A percentile compares a stretch with the other conserved stretches of the same genome.
These are phyloP conservation scores for Exophiala sp. DNA, from an alignment of 2,329 filamentous ascomycete genomes.

Conservation along the genomic window DNA sequence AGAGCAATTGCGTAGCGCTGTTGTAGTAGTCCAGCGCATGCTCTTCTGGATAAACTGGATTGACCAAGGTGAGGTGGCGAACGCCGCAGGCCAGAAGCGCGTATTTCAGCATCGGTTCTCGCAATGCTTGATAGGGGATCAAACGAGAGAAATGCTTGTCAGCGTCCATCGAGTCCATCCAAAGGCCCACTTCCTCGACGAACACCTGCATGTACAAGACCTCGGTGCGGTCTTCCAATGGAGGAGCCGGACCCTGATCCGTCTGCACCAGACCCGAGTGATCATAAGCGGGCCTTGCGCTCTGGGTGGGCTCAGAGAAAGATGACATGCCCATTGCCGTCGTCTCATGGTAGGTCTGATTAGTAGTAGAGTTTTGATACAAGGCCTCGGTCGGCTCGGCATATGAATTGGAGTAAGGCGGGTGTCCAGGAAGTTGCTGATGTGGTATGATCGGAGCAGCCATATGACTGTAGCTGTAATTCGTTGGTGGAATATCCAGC, in stretches of 20 bases:
- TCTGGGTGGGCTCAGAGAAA: constrained; percentile 33
- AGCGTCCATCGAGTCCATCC: constrained; percentile 90
- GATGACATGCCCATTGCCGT: constrained; percentile 28
- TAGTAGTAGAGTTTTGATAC: constrained; percentile 35
- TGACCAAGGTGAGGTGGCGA: constrained; percentile 68
- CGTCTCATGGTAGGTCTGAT: constrained; percentile 31
- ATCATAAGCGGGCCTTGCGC: constrained; percentile 26
- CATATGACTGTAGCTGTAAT: constrained; percentile 34
- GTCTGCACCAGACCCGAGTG: constrained; percentile 19
- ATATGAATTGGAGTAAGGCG: constrained; percentile 32
- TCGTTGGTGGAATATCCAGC: constrained; percentile 22
- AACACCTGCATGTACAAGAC: constrained; percentile 88
- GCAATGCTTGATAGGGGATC: constrained; percentile 74
- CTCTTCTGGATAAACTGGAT: constrained; percentile 62
- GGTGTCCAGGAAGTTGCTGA: constrained; percentile 42
- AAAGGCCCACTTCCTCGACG: constrained; percentile 79
- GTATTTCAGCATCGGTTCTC: constrained; percentile 81
- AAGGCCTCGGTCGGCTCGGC: constrained; percentile 40
- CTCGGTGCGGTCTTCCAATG: constrained; percentile 68
- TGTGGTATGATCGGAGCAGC: constrained; percentile 37
- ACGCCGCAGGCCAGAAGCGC: constrained; percentile 85
- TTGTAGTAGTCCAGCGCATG: constrained; percentile 80
- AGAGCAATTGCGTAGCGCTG: constrained; percentile 70
- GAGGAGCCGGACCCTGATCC: constrained; percentile 44
- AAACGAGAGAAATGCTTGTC: constrained; percentile 79